Evolutionary conservation across 2,329 filamentous ascomycete species (phyloP).

Genomic region (Cordyceps fumosorosea): DNA sequence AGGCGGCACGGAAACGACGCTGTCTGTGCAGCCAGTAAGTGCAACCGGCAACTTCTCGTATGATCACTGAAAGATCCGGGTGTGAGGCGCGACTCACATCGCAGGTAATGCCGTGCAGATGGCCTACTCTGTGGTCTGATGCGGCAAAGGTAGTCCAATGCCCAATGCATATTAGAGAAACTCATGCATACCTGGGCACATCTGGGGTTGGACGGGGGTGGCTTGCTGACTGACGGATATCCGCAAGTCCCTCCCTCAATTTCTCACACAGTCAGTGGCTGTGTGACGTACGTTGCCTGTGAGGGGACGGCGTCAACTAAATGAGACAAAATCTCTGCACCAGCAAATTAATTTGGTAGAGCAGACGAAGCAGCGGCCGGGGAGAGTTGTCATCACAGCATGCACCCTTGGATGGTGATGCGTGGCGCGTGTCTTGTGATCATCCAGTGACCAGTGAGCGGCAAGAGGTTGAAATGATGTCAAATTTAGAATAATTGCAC

Average conservation of each 20-base stretch:
- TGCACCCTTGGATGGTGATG: neutral
- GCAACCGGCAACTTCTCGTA: neutral
- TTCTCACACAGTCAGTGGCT: too few relatives aligned
- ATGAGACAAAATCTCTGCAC: neutral
- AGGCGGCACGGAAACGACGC: neutral
- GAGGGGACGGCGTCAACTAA: too few relatives aligned
- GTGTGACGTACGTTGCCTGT: too few relatives aligned
- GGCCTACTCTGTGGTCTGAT: neutral
- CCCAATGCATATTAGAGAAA: too few relatives aligned
- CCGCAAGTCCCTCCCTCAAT: too few relatives aligned
- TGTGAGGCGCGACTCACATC: neutral
- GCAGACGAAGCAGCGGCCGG: neutral
- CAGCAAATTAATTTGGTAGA: neutral
- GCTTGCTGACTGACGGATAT: neutral
- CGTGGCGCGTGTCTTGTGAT: neutral
- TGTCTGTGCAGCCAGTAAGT: too few relatives aligned
- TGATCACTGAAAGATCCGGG: neutral
- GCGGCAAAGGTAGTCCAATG: neutral
- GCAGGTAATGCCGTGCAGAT: conserved; percentile 1
- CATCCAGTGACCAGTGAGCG: neutral
- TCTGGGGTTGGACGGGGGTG: neutral
- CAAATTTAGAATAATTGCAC: neutral
- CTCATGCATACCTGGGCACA: neutral
- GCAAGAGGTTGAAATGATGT: neutral
- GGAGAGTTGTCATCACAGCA: too few relatives aligned